Evolutionary conservation across 257 asterid species (phyloP), one percentile per base, ranked within the genome.

Genomic region (Echites panduratus): DNA sequence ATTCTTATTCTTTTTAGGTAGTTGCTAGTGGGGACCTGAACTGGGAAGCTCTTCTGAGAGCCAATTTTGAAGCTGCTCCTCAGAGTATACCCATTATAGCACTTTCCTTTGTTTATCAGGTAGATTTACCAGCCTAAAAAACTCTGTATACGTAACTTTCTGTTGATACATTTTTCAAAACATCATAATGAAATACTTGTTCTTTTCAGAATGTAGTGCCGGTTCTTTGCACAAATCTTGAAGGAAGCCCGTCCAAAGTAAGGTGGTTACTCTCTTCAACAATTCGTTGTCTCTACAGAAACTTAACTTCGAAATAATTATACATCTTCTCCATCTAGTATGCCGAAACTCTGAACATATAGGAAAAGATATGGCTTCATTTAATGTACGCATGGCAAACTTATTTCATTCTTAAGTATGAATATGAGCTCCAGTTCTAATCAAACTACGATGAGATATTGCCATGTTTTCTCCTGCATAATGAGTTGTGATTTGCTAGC

Each of bases 81-180:
- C 83, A 75, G 56, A 90, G 98, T 70, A 87, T 93, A 88, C 98
- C 98, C 49, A 89, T 93, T 63, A 84, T 93, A 73, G 97, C 96
- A 22, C 97, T 93, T 80, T 91, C 98, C 70, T 93, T 93, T 80
- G 98, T 93, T 75, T 93, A 93, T 82, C 98, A 93, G 93, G 98
- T 90, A 85, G 22, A 70, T 69, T 32, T 14, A 62, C 17, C 0
- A 5, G 13, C 71, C 72, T 45, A 59, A 22, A 50, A 27, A 70
- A 16, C 22, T 19, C 43, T 12, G 12, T 8, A 13, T 17, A 24
- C 19, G 45, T 13, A 27, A 41, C 20, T 32, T 52, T 76, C 4
- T 24, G 53, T 27, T 20, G 26, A 29, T 59, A 7, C 47, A 29
- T 32, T n/a, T 13, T 48, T 64, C 27, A 61, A 12, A 4, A 45